These are phyloP conservation scores for Erythrobasidium yunnanense DNA, from an alignment of 768 basidiomycete species.

Conservation along the genomic window DNA sequence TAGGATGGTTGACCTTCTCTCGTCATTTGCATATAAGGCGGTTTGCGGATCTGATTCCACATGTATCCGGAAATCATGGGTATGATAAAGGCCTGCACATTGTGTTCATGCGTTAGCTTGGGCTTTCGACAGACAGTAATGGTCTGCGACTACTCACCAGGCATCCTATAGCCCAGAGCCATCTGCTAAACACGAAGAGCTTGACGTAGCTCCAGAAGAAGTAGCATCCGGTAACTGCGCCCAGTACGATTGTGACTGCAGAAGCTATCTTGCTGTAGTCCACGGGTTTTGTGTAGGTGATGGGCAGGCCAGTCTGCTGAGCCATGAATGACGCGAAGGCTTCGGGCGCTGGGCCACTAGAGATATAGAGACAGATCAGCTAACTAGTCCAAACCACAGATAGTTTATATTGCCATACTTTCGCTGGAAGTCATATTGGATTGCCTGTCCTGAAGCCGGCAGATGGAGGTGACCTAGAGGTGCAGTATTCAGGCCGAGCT, in stretches of 20 bases:
- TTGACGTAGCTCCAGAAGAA: slow-evolving; percentile 47
- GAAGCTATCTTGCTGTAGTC: slow-evolving; percentile 51
- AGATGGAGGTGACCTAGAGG: slow-evolving; percentile 19
- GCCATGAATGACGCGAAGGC: slow-evolving; percentile 67
- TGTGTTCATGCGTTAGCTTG: slow-evolving; percentile 53
- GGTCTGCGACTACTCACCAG: slow-evolving; percentile 30
- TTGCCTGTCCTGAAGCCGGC: slow-evolving; percentile 1
- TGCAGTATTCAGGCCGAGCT: slow-evolving; percentile 28
- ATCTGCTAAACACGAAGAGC: slow-evolving; percentile 49
- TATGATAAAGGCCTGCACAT: slow-evolving; percentile 49
- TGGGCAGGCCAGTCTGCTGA: slow-evolving; percentile 57
- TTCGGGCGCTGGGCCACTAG: slow-evolving; percentile 70
- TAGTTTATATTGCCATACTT: slow-evolving; percentile 12
- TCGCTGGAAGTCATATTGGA: slow-evolving; percentile 30
- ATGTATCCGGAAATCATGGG: slow-evolving; percentile 89
- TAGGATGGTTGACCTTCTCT: slow-evolving; percentile 49
- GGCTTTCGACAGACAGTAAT: slow-evolving; percentile 6
- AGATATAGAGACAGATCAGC: neutral
- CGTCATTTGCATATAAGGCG: slow-evolving; percentile 54
- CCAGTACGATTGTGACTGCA: slow-evolving; percentile 46
- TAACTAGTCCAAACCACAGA: neutral
- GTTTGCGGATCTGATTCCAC: slow-evolving; percentile 83
- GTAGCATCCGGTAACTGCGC: slow-evolving; percentile 49
- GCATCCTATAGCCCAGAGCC: slow-evolving; percentile 33
- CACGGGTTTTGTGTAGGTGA: slow-evolving; percentile 56